Base-by-base conservation (phyloP, 345 rosid genomes). In the Eutrema yunnanense region DNA sequence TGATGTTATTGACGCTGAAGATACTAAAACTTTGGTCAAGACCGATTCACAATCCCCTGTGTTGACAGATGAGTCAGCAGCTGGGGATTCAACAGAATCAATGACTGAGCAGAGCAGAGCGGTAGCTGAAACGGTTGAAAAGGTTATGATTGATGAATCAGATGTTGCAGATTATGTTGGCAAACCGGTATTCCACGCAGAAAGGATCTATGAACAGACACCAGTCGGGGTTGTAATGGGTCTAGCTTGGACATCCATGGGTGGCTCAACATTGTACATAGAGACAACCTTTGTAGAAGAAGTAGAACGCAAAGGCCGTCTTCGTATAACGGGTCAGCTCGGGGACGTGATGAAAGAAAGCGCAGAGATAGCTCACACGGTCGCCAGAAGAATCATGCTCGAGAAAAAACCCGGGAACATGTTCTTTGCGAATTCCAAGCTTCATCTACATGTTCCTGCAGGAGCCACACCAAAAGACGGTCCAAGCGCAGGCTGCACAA, bases 331-430 rank as follows among this genome's bases (percentile, higher is more conserved):
- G 0, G 98, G 97, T 54, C 96, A 86, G 75, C 92, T 93, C 2
- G 98, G 98, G 29, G 88, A 89, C 53, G 96, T 93, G 37, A 93
- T 93, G 98, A 93, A 90, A 79, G 98, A 93, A 77, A 93, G 98
- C 76, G 92, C 94, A 6, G 84, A 90, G 75, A 87, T 93, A 4
- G 97, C 97, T 50, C 90, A 87, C 81, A 90, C 96, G 0, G 87
- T 88, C 29, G 87, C 89, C 3, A 82, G 94, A 80, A 84, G 83
- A 44, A 78, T 89, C 73, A 72, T 93, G 77, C 77, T 55, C 0
- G 92, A 83, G 74, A 93, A 84, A 84, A 89, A 87, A 9, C 88
- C 87, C 0, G 82, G 67, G 29, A 87, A 82, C 69, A 74, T 61
- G 7, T 89, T 81, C 85, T 92, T 92, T 48, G 84, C 87, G 68